Base-by-base conservation (phyloP, 2,329 filamentous ascomycete species). In the Aspergillus sp. region DNA sequence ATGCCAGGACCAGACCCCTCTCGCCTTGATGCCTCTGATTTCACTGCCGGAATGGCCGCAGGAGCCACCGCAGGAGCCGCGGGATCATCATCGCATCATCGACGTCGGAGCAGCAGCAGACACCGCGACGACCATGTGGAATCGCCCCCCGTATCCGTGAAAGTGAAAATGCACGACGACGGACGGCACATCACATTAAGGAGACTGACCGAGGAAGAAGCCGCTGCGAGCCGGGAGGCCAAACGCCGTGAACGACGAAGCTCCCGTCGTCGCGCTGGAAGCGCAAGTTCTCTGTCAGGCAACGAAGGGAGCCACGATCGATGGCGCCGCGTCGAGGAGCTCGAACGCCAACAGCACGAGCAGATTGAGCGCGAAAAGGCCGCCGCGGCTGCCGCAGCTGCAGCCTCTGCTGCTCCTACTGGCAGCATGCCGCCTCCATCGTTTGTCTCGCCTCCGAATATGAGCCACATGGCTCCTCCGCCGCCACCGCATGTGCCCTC, bases 111-210 rank as follows among this genome's bases (percentile, higher is more conserved):
- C 16, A 65, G 64, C 32, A 60, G 62, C 49, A 54, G 66, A 54
- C 65, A 60, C 35, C 65, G 71, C 38, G 73, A 76, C 42, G 74
- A 74, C 43, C 75, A 76, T 54, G 69, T 78, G 26, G 75, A 74
- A 20, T 82, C 81, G 0, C 82, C 82, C n/a, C 82, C 82, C 2
- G 81, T 85, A 44, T 83, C 80, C 26, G 78, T 87, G 50, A 84
- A 85, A 65, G 78, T 86, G 40, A 84, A 84, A 63, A 83, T 85
- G 78, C 82, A 85, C 66, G 79, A 81, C 52, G 82, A 86, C 57
- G 82, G 82, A 20, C 77, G 82, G 7, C 81, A 84, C 60, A 82
- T 87, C 33, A 87, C 84, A 2, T 73, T 87, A 7, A 76, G 83
- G 24, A 74, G 82, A 11, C 70, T 87, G 22, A 83, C 81, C 10